Evolutionary conservation across 495 filamentous ascomycete species (phyloP).

Genomic region (Penicillium crystallinum): DNA sequence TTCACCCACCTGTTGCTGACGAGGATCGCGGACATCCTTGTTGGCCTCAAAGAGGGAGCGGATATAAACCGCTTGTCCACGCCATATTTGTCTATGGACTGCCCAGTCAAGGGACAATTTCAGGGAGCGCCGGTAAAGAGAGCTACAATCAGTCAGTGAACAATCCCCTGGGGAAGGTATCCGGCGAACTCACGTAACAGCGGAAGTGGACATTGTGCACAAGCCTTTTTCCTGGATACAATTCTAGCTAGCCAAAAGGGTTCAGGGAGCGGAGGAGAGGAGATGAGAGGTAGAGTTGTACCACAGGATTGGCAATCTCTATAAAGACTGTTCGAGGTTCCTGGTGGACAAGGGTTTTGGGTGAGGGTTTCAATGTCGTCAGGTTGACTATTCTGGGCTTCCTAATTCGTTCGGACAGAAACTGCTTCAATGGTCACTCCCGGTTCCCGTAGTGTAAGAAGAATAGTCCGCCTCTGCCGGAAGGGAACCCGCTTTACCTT

Average conservation of each 20-base stretch:
- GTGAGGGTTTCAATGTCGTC: slow-evolving; percentile 1
- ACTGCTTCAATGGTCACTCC: slow-evolving; percentile 21
- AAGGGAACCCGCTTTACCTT: slow-evolving; percentile 2
- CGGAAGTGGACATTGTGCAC: slow-evolving; percentile 31
- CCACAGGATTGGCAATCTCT: background rate
- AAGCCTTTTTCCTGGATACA: slow-evolving; percentile 7
- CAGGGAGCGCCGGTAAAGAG: slow-evolving; percentile 85
- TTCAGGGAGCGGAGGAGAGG: background rate
- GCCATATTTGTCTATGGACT: slow-evolving; percentile 85
- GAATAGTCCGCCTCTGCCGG: slow-evolving; percentile 35
- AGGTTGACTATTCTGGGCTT: slow-evolving; percentile 27
- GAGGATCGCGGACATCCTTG: slow-evolving; percentile 75
- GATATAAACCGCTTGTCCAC: slow-evolving; percentile 93
- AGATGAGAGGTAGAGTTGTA: background rate
- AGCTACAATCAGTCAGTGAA: slow-evolving; percentile 47
- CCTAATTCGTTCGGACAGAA: slow-evolving; percentile 21
- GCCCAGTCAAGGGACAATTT: slow-evolving; percentile 94
- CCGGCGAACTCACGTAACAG: slow-evolving; percentile 30
- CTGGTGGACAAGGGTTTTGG: background rate
- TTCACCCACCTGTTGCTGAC: slow-evolving; percentile 71
- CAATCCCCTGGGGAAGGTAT: background rate
- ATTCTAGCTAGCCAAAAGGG: background rate
- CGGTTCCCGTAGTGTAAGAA: slow-evolving; percentile 30
- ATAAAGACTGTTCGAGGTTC: background rate
- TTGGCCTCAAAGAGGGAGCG: slow-evolving; percentile 94